Conservation (phyloP, 1,284 basidiomycete species). For the Ustilago esculenta region DNA sequence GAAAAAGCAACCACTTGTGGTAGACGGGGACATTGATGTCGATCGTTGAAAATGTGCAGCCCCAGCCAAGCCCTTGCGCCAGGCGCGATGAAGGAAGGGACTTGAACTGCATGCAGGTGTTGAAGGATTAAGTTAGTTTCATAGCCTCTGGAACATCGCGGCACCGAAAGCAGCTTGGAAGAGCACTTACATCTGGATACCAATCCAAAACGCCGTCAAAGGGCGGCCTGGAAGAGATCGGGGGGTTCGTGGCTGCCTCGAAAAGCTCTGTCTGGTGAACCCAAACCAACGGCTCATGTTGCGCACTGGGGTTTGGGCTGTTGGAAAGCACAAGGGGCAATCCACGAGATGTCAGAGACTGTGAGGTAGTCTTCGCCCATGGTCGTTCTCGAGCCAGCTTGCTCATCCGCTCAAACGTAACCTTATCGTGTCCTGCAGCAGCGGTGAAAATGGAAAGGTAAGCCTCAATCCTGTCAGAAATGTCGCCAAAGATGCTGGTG, state of each 20-base stretch:
- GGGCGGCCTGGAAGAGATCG: neutral
- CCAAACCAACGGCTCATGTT: conserved; percentile 42
- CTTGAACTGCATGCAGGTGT: no score
- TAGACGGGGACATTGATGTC: conserved; percentile 59
- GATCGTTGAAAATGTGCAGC: conserved; percentile 53
- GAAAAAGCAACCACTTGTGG: conserved; percentile 35
- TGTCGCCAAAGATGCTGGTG: no score
- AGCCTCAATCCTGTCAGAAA: neutral
- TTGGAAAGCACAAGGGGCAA: neutral
- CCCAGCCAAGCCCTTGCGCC: conserved; percentile 13
- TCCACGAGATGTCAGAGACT: neutral
- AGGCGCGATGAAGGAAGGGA: conserved; percentile 13
- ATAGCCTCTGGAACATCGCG: no score
- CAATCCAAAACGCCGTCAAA: conserved; percentile 46
- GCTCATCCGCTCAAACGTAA: conserved; percentile 41
- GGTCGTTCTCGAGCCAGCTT: conserved; percentile 20
- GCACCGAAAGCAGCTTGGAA: no score
- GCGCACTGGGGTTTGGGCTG: neutral
- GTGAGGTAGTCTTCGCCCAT: conserved; percentile 4
- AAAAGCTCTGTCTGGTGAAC: conserved; percentile 57
- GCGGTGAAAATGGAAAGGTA: neutral
- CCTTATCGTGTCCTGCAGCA: conserved; percentile 25
- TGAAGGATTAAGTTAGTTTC: no score
- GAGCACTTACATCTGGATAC: conserved; percentile 52
- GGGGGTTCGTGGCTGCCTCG: conserved; percentile 7